phyloP scores from a whole-genome alignment of 306 rosid genomes.

The Vigna angularis region DNA sequence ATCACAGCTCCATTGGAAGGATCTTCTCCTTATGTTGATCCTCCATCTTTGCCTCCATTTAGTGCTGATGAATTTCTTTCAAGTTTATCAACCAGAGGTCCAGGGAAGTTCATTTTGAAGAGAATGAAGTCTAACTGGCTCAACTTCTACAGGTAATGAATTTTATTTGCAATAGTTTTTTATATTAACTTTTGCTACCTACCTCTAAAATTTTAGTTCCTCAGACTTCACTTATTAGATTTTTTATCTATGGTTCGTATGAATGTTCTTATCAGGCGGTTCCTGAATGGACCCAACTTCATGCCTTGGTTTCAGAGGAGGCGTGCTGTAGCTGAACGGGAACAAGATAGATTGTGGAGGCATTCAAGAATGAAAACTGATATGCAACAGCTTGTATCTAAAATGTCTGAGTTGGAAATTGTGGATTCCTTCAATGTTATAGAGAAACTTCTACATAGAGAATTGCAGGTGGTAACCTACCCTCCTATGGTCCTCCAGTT shows the following conservation, averaged over 20 bases:
- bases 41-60: slow-evolving; percentile 68
- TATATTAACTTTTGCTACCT: slow-evolving; percentile 24
- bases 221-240: slow-evolving; percentile 11
- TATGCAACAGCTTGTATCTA: slow-evolving; percentile 61
- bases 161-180: slow-evolving; percentile 19
- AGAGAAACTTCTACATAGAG: slow-evolving; percentile 75
- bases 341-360: slow-evolving; percentile 79
- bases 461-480: slow-evolving; percentile 59
- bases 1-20: slow-evolving; percentile 74
- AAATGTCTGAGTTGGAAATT: slow-evolving; percentile 79
- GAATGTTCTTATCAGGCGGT: slow-evolving; percentile 65
- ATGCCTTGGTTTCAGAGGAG: slow-evolving; percentile 85
- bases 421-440: slow-evolving; percentile 76
- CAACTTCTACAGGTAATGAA: slow-evolving; percentile 72
- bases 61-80: slow-evolving; percentile 74
- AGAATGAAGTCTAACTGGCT: slow-evolving; percentile 85
- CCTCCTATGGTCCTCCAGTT: slow-evolving; percentile 11
- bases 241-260: slow-evolving; percentile 6
- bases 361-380: slow-evolving; percentile 78
- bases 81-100: slow-evolving; percentile 79
- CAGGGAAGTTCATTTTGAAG: slow-evolving; percentile 87
- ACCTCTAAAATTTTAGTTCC: slow-evolving; percentile 2
- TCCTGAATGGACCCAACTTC: slow-evolving; percentile 81
- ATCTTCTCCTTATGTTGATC: slow-evolving; percentile 76
- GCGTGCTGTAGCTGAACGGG: slow-evolving; percentile 82